These are phyloP conservation scores for Dendrostoma leiphaemia DNA, from an alignment of 2,329 filamentous ascomycete species.

Conservation along the genomic window DNA sequence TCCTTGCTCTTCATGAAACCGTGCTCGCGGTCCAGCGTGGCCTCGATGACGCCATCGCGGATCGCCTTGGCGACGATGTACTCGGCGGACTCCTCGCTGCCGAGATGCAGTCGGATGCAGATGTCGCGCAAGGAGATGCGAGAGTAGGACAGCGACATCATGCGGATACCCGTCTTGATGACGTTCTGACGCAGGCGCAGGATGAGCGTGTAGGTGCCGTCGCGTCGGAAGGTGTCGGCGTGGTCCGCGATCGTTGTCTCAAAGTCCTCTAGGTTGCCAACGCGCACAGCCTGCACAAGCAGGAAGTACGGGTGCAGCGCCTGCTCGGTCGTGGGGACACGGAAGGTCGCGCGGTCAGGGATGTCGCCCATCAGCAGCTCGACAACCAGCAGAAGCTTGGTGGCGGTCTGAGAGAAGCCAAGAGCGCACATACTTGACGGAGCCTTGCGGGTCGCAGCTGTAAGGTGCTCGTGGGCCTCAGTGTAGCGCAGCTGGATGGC, in stretches of 20 bases:
- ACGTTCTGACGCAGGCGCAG: conserved; percentile 95
- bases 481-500: conserved; percentile 97
- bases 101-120: conserved; percentile 88
- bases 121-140: conserved; percentile 96
- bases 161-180: conserved; percentile 98
- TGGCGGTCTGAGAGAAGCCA: conserved; percentile 93
- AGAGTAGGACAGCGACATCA: conserved; percentile 98
- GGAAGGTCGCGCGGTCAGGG: conserved; percentile 91
- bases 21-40: conserved; percentile 86
- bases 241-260: conserved; percentile 81
- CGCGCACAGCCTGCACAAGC: conserved; percentile 90
- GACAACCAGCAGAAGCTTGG: conserved; percentile 93
- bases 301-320: conserved; percentile 90
- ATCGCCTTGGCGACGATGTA: conserved; percentile 99
- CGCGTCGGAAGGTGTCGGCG: conserved; percentile 81
- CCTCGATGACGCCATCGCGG: conserved; percentile 94
- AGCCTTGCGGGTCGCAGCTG: conserved; percentile 90
- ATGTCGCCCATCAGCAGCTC: conserved; percentile 99
- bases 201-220: conserved; percentile 94
- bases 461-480: conserved; percentile 91
- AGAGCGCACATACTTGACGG: conserved; percentile 85
- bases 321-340: conserved; percentile 81
- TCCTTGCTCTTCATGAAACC: conserved; percentile 99
- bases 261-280: conserved; percentile 95
- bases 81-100: conserved; percentile 95